Conservation (phyloP, 2,329 filamentous ascomycete genomes). For the Tolypocladium sp. region DNA sequence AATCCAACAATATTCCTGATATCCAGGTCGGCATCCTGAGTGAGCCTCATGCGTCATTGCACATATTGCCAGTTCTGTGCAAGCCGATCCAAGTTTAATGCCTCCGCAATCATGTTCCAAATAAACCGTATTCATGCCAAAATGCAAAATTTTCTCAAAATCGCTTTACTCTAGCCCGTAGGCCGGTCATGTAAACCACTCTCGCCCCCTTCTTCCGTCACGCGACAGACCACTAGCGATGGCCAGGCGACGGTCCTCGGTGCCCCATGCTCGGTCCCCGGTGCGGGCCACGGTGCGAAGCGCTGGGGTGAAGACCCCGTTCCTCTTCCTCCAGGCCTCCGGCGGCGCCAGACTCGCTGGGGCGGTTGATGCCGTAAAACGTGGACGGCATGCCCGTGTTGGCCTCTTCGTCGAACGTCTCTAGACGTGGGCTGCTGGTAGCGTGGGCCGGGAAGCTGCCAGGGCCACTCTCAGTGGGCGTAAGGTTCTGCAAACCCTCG, state of each 20-base stretch:
- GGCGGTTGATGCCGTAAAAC: constrained; percentile 20
- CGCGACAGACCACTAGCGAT: constrained; percentile 6
- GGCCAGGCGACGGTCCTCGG: constrained; percentile 11
- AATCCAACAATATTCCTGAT: not conserved
- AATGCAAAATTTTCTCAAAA: not conserved
- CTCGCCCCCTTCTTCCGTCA: not conserved
- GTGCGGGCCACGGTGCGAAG: constrained; percentile 4
- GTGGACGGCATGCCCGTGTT: constrained; percentile 22
- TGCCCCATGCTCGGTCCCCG: constrained; percentile 6
- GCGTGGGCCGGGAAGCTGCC: constrained; percentile 15
- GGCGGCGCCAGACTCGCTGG: not conserved
- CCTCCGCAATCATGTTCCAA: not conserved
- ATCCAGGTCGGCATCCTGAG: not conserved
- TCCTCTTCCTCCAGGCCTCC: constrained; percentile 8
- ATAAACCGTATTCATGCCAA: not conserved
- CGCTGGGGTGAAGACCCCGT: constrained; percentile 6
- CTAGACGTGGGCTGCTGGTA: constrained; percentile 22
- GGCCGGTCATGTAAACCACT: not conserved
- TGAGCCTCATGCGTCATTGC: not conserved
- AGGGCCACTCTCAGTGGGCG: constrained; percentile 15
- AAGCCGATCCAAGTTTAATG: not conserved
- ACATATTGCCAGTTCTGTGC: not conserved
- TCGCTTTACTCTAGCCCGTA: not conserved
- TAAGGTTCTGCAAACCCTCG: constrained; percentile 29
- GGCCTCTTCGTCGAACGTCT: constrained; percentile 34